Conservation (phyloP, 108 stramenopile genomes). For the Nitzschia putrida region DNA sequence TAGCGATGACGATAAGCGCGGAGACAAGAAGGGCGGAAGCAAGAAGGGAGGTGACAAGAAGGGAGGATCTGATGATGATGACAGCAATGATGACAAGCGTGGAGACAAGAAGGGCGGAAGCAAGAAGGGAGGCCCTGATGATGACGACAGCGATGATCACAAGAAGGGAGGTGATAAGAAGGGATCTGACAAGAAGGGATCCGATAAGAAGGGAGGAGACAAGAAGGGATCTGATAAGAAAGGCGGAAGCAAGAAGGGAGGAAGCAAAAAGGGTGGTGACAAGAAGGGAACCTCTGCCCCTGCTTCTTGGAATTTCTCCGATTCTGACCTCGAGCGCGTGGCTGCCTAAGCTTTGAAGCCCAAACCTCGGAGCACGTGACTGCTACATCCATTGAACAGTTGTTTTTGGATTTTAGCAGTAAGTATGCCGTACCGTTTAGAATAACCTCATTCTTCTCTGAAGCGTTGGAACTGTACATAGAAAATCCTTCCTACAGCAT, state of each 20-base stretch:
- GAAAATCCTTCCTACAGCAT: too few species aligned
- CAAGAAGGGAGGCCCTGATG: background rate
- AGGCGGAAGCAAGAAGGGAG: background rate
- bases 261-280: background rate
- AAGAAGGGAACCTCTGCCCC: background rate
- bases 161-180: background rate
- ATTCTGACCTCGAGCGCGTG: background rate
- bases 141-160: background rate
- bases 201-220: constrained; percentile 1
- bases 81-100: background rate
- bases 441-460: too few species aligned
- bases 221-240: background rate
- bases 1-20: background rate
- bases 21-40: background rate
- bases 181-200: background rate
- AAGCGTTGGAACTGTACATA: too few species aligned
- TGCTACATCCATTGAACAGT: too few species aligned
- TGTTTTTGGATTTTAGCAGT: too few species aligned
- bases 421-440: too few species aligned
- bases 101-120: background rate
- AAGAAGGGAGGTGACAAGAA: background rate
- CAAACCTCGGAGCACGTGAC: too few species aligned
- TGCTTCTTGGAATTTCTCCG: background rate
- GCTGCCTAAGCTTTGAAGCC: too few species aligned
- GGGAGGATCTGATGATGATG: background rate